Evolutionary conservation across 139 green algal species (phyloP).

Genomic region (Axilococcus clingmanii): DNA sequence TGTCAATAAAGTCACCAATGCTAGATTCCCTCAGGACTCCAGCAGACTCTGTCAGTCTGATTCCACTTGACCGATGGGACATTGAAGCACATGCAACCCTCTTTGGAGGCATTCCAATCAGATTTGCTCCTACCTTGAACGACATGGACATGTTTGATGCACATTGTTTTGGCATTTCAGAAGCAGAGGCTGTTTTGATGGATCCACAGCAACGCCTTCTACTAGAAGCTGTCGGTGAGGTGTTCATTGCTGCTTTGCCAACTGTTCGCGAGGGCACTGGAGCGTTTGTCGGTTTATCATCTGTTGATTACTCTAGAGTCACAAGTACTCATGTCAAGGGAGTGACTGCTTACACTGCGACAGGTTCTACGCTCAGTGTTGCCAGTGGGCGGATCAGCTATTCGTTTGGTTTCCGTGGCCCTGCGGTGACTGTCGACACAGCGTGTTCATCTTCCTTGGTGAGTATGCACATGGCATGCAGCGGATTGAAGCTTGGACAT

Average conservation of each 20-base stretch:
- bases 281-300: conserved; percentile 57
- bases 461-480: conserved; percentile 24
- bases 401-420: conserved; percentile 52
- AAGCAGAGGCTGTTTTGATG: conserved; percentile 45
- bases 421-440: conserved; percentile 68
- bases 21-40: not conserved
- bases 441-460: conserved; percentile 72
- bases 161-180: conserved; percentile 33
- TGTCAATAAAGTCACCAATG: not conserved
- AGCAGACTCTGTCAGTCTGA: conserved; percentile 12
- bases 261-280: conserved; percentile 10
- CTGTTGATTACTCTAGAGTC: conserved; percentile 21
- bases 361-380: conserved; percentile 48
- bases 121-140: conserved; percentile 30
- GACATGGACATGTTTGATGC: conserved; percentile 45
- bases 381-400: conserved; percentile 71
- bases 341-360: conserved; percentile 22
- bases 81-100: conserved; percentile 8
- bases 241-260: conserved; percentile 8
- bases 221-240: conserved; percentile 37
- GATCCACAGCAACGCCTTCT: conserved; percentile 81
- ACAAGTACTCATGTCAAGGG: conserved; percentile 11
- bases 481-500: conserved; percentile 11
- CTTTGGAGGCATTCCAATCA: conserved; percentile 16
- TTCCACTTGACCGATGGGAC: conserved; percentile 30